phyloP scores from a whole-genome alignment of 2,329 filamentous ascomycete genomes.

The Anthostomella pinea region DNA sequence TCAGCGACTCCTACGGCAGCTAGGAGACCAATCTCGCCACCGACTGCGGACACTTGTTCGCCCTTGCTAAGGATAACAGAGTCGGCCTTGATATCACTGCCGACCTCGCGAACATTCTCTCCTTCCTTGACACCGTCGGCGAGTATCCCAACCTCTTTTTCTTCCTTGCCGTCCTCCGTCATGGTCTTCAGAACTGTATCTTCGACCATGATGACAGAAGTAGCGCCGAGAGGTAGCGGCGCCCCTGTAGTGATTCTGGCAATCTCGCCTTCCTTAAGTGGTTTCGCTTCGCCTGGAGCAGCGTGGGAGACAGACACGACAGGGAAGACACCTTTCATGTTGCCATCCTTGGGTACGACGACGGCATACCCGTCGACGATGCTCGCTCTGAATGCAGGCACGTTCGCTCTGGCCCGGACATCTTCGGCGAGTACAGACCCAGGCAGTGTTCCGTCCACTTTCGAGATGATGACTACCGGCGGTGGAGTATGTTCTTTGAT shows the following conservation, averaged over 20 bases:
- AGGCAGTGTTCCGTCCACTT: conserved; percentile 64
- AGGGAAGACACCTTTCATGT: conserved; percentile 76
- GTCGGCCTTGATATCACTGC: conserved; percentile 76
- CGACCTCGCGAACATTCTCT: conserved; percentile 88
- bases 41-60: conserved; percentile 78
- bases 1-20: conserved; percentile 75
- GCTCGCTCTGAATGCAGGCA: conserved; percentile 91
- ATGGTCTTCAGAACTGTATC: conserved; percentile 75
- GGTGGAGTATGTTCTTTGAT: conserved; percentile 72
- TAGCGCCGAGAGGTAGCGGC: conserved; percentile 82
- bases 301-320: conserved; percentile 87
- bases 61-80: conserved; percentile 71
- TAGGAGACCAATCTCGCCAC: conserved; percentile 87
- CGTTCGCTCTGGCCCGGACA: conserved; percentile 74
- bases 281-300: conserved; percentile 62
- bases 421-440: conserved; percentile 81
- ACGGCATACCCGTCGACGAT: conserved; percentile 97
- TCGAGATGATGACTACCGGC: conserved; percentile 52
- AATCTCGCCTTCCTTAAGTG: conserved; percentile 70
- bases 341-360: conserved; percentile 60
- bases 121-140: conserved; percentile 70
- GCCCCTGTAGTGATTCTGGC: conserved; percentile 93
- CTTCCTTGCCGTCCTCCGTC: conserved; percentile 79
- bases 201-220: conserved; percentile 94
- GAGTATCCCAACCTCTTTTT: conserved; percentile 83